Evolutionary conservation across 352 stramenopile genomes (phyloP), one percentile per base, ranked within the genome.

Genomic region (Phytophthora pinifolia): DNA sequence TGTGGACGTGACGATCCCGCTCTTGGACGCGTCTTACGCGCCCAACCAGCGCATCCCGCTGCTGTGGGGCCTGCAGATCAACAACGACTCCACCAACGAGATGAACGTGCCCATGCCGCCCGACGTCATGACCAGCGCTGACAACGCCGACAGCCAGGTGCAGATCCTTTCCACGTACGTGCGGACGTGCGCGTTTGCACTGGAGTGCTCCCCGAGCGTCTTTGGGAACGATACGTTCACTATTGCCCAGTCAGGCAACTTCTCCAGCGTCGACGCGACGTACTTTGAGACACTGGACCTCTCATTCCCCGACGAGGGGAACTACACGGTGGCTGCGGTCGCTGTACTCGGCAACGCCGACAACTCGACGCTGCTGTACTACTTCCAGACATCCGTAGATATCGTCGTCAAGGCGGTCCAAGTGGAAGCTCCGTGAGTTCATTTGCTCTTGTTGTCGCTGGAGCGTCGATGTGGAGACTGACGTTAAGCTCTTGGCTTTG

Each of bases 121-220:
- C 3, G 38, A 49, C n/a, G 52, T 38, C 9, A 72, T 69, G 31
- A 10, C 59, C 13, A n/a, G 69, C 72, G 3, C 53, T 71, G 69
- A 76, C 57, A 44, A 77, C 45, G n/a, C 25, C 5, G 54, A 55
- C 30, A 15, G 57, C 36, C 18, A 20, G 14, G 66, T 74, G 48
- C 71, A 86, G 61, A 86, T 87, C 67, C 22, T 65, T 6, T 65
- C 54, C 15, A 84, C 67, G 8, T 79, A 79, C 45, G 54, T 74
- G 8, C 72, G 74, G 27, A 69, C 67, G 6, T 89, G 79, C 36
- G 35, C 42, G 9, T 60, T 64, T 3, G 43, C 53, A 3, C 34
- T 56, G 18, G 45, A 65, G 37, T 86, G 78, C 54, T 65, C 72
- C 18, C 74, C 76, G 32, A 70, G 59, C 6, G 52, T 55, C 12